phyloP scores from a whole-genome alignment of 495 filamentous ascomycete genomes.

The Penicillium diatomitis region DNA sequence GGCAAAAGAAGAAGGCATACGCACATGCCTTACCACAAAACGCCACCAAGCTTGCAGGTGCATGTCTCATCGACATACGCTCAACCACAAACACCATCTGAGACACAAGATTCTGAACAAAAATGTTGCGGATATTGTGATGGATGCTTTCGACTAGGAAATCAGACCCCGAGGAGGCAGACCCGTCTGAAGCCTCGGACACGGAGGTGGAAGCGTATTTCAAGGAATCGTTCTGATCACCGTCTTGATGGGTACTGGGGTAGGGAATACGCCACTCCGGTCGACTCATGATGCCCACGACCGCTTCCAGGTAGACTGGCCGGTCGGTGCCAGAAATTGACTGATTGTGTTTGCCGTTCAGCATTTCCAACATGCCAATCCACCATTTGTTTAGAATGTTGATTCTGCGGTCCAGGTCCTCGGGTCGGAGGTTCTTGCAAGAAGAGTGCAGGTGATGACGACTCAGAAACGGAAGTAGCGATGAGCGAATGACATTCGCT shows the following conservation, averaged over 20 bases:
- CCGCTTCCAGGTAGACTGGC: slow-evolving; percentile 73
- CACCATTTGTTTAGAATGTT: slow-evolving; percentile 92
- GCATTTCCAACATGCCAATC: slow-evolving; percentile 79
- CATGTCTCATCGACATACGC: slow-evolving; percentile 79
- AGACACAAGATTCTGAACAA: slow-evolving; percentile 73
- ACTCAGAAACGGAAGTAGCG: slow-evolving; percentile 76
- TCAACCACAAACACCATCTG: slow-evolving; percentile 88
- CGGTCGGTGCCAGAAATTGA: slow-evolving; percentile 69
- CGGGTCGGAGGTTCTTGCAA: slow-evolving; percentile 55
- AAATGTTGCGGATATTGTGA: slow-evolving; percentile 90
- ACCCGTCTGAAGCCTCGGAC: slow-evolving; percentile 31
- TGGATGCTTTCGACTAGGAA: slow-evolving; percentile 83
- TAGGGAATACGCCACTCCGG: slow-evolving; percentile 81
- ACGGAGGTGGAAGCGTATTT: slow-evolving; percentile 31
- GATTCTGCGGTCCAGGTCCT: slow-evolving; percentile 79
- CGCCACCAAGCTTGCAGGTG: slow-evolving; percentile 83
- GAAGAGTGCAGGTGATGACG: slow-evolving; percentile 64
- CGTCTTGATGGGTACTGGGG: slow-evolving; percentile 30
- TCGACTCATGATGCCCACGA: slow-evolving; percentile 79
- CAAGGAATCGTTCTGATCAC: slow-evolving; percentile 20
- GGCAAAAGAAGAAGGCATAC: slow-evolving; percentile 94
- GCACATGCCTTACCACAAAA: slow-evolving; percentile 93
- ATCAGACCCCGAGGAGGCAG: slow-evolving; percentile 48
- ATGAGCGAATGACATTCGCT: slow-evolving; percentile 66
- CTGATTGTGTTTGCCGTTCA: slow-evolving; percentile 64